Evolutionary conservation across 306 rosid species (phyloP).

Genomic region (Lupinus albus): DNA sequence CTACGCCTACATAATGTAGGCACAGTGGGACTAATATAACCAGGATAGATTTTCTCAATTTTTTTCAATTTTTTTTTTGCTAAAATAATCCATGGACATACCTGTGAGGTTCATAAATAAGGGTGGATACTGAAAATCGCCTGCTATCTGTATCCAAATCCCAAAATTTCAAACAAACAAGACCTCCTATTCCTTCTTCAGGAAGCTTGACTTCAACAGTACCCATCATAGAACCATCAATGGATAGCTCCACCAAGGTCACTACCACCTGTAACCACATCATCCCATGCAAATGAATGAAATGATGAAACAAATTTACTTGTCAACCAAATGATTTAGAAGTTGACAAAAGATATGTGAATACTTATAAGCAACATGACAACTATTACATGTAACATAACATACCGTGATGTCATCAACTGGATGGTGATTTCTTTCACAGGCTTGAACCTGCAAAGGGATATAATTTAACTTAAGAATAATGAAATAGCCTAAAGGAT

Average conservation of each 20-base stretch:
- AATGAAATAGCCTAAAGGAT: not conserved
- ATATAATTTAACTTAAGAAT: constrained; percentile 10
- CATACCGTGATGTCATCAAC: constrained; percentile 90
- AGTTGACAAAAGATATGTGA: not conserved
- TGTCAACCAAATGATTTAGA: not conserved
- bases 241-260: constrained; percentile 66
- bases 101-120: constrained; percentile 96
- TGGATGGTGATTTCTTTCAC: constrained; percentile 97
- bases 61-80: constrained; percentile 12
- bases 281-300: constrained; percentile 19
- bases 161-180: constrained; percentile 90
- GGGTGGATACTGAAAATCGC: constrained; percentile 71
- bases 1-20: constrained; percentile 6
- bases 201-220: constrained; percentile 82
- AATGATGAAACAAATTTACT: constrained; percentile 19
- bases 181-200: constrained; percentile 86
- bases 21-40: constrained; percentile 9
- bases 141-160: constrained; percentile 61
- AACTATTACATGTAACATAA: constrained; percentile 35
- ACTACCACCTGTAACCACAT: constrained; percentile 63
- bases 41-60: not conserved
- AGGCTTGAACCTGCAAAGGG: constrained; percentile 75
- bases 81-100: constrained; percentile 40
- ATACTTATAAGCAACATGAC: constrained; percentile 4
- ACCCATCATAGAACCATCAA: constrained; percentile 85